phyloP scores from a whole-genome alignment of 140 eudicot genomes.

The Bidens hawaiensis region DNA sequence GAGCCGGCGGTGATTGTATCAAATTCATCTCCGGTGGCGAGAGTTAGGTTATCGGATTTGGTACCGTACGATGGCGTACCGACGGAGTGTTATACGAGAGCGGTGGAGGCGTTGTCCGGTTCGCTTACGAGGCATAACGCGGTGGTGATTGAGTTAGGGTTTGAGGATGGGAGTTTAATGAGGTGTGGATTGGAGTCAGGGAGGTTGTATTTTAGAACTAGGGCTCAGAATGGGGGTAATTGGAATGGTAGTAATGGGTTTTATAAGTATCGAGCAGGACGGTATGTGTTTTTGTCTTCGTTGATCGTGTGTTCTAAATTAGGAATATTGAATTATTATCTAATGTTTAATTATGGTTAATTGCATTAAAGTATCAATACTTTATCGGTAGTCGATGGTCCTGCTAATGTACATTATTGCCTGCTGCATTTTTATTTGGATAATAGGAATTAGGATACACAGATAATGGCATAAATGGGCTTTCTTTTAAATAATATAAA shows the following conservation, averaged over 20 bases:
- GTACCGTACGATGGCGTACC: conserved; percentile 75
- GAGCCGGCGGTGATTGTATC: conserved; percentile 29
- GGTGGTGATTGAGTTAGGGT: conserved; percentile 66
- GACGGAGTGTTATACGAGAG: conserved; percentile 44
- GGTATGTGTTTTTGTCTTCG: conserved; percentile 36
- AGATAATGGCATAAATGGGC: neutral
- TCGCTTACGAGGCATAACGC: conserved; percentile 80
- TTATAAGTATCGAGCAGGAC: conserved; percentile 76
- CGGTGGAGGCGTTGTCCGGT: conserved; percentile 69
- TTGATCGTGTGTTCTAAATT: neutral
- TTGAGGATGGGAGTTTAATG: conserved; percentile 60
- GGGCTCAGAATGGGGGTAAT: conserved; percentile 36
- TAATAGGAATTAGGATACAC: neutral
- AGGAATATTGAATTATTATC: neutral
- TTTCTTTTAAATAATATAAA: conserved; percentile 6
- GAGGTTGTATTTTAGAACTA: conserved; percentile 54
- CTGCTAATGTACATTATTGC: conserved; percentile 14
- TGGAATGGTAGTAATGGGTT: conserved; percentile 43
- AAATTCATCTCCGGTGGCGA: conserved; percentile 22
- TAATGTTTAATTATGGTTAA: neutral
- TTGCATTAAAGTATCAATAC: neutral
- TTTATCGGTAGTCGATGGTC: neutral
- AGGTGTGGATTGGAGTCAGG: conserved; percentile 82
- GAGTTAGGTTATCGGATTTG: conserved; percentile 65
- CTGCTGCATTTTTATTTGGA: conserved; percentile 8